Base-by-base conservation (phyloP, 768 basidiomycete species). In the Suillus subalutaceus region DNA sequence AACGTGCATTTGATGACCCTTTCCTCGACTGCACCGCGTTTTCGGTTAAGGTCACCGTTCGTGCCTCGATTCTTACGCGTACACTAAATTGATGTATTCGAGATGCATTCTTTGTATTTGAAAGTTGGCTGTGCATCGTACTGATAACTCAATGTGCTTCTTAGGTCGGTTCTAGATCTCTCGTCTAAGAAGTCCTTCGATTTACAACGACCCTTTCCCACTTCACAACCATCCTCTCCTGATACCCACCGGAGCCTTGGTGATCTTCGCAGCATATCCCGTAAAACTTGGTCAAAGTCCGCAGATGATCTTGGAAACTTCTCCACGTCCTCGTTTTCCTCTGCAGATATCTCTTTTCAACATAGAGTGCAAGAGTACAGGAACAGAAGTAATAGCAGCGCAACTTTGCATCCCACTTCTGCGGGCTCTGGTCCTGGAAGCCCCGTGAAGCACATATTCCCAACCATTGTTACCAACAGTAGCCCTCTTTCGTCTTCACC, bases 261-360 rank as follows among this genome's bases (percentile, higher is more conserved):
- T 5, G 92, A 93, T 76, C 82, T 93, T 59, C 87, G 90, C 53
- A 79, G 75, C 59, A 86, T 92, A 12, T 90, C 91, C 1, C 84
- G 87, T 71, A 90, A 87, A 73, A 84, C 83, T 15, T 94, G 92
- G 92, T 92, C 91, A 32, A 88, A 82, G 73, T 93, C 91, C 7
- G 91, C 87, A 26, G 92, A 94, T 72, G 92, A 94, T 74, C 83
- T 94, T 61, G 84, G 86, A 71, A 87, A 85, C 73, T 77, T 88
- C 59, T 81, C 82, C 16, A 72, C 73, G 46, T 76, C 70, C 15
- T 75, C 75, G 35, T 69, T 66, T 65, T 70, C 78, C 44, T 78
- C 79, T n/a, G 71, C 83, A 62, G 83, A 85, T 55, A 69, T 82
- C 7, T 80, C 82, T 23, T 80, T 91, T 69, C 87, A 90, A 50